Conservation (phyloP, 768 basidiomycete genomes). For the Collybia mongolica region DNA sequence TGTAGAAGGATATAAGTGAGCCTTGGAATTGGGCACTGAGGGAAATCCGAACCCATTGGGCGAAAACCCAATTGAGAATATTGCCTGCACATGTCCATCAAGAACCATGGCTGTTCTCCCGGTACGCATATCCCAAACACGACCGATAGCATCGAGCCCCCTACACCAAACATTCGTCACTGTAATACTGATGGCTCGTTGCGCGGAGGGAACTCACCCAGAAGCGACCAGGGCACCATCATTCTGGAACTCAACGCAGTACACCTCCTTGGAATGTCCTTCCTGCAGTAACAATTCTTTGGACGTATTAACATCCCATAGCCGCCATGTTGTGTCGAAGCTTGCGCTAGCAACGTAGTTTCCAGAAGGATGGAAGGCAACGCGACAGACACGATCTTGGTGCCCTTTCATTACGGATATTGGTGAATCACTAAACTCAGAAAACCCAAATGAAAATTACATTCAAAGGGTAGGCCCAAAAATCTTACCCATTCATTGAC, state of each 20-base stretch:
- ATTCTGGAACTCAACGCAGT: slow-evolving; percentile 92
- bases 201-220: slow-evolving; percentile 55
- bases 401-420: slow-evolving; percentile 88
- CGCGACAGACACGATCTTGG: slow-evolving; percentile 85
- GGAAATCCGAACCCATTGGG: slow-evolving; percentile 81
- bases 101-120: slow-evolving; percentile 97
- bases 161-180: slow-evolving; percentile 35
- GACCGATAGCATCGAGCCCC: slow-evolving; percentile 93
- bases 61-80: slow-evolving; percentile 89
- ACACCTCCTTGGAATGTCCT: slow-evolving; percentile 97
- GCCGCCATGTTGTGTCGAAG: slow-evolving; percentile 95
- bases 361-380: slow-evolving; percentile 96
- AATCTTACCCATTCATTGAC: slow-evolving; percentile 75
- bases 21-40: slow-evolving; percentile 1
- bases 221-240: slow-evolving; percentile 93
- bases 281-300: slow-evolving; percentile 90
- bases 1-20: slow-evolving; percentile 10
- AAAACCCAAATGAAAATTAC: slow-evolving; percentile 6
- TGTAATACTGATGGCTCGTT: too few relatives aligned
- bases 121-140: slow-evolving; percentile 95
- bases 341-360: slow-evolving; percentile 92
- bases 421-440: slow-evolving; percentile 67
- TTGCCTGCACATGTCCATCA: slow-evolving; percentile 93
- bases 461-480: background rate
- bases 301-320: slow-evolving; percentile 88